Evolutionary conservation across 2,329 filamentous ascomycete species (phyloP).

Genomic region (Botrytis byssoidea): DNA sequence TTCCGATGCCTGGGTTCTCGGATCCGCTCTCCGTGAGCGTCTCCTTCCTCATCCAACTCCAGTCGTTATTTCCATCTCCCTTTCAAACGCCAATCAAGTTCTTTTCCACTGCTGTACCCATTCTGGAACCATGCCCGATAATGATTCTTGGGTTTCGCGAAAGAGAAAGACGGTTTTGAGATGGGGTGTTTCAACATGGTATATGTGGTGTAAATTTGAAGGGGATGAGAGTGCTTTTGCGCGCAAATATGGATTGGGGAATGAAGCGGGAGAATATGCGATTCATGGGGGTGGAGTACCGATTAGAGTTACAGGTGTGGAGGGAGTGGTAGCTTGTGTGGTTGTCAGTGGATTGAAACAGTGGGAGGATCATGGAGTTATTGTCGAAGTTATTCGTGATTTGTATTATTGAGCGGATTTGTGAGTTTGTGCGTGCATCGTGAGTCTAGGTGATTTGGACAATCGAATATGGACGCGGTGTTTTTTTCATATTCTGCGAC

Average conservation of each 20-base stretch:
- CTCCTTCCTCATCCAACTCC: conserved; percentile 56
- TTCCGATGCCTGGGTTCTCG: conserved; percentile 63
- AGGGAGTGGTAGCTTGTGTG: conserved; percentile 72
- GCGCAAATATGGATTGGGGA: conserved; percentile 61
- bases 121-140: conserved; percentile 67
- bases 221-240: conserved; percentile 65
- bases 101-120: conserved; percentile 71
- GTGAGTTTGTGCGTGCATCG: background rate
- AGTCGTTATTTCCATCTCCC: conserved; percentile 62
- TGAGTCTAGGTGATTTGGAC: background rate
- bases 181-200: conserved; percentile 69
- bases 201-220: conserved; percentile 64
- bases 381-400: conserved; percentile 54
- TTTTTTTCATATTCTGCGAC: background rate
- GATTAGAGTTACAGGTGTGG: conserved; percentile 68
- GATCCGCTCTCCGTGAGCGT: conserved; percentile 62
- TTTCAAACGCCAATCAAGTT: conserved; percentile 57
- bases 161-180: conserved; percentile 72
- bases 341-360: conserved; percentile 76
- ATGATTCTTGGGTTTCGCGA: conserved; percentile 66
- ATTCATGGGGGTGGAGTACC: conserved; percentile 78
- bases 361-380: conserved; percentile 73
- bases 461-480: background rate
- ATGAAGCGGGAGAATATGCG: conserved; percentile 61
- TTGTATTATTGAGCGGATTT: conserved; percentile 27